Evolutionary conservation across 768 basidiomycete genomes (phyloP), one percentile per base, ranked within the genome.

Genomic region (Hebeloma cylindrosporum): DNA sequence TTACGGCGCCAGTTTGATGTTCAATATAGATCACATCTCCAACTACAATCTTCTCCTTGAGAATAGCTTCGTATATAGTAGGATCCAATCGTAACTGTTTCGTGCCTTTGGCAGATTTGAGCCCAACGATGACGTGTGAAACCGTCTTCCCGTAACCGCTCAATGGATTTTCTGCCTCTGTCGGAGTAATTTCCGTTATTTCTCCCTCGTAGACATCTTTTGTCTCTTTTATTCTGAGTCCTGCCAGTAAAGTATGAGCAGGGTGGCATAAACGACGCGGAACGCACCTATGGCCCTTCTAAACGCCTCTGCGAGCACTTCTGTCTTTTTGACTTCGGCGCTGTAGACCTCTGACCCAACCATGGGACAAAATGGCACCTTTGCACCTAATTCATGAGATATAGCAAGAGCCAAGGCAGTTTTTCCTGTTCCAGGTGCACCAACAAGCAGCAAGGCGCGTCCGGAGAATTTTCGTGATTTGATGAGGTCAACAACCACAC

Each of bases 191-290:
- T 60, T 98, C 95, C 7, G 95, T 98, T 13, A 99, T 88, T 69
- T 99, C 95, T 47, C 96, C 95, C 64, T 98, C 95, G 66, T 94
- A 98, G 6, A 98, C 93, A 60, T 96, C 93, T 64, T 99, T 98
- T 5, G 94, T 97, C 68, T 98, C 96, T 67, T 98, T 98, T 74
- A 98, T 96, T 62, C 95, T 83, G 26, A 98, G 78, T 35, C 95
- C 94, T 94, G 61, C 31, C 27, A 40, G 26, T 16, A 38, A 31
- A 40, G 5, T 13, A 13, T 13, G n/a, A 7, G 26, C 3, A 26
- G 16, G 3, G n/a, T 22, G 18, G 34, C 17, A 30, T 4, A 31
- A 4, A 28, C 2, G 38, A 30, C 17, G 35, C 13, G 10, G n/a
- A n/a, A 74, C 87, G 60, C 60, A 93, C 94, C 95, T 49, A 99